Evolutionary conservation across 345 rosid genomes (phyloP).

Genomic region (Bruguiera gymnorhiza): DNA sequence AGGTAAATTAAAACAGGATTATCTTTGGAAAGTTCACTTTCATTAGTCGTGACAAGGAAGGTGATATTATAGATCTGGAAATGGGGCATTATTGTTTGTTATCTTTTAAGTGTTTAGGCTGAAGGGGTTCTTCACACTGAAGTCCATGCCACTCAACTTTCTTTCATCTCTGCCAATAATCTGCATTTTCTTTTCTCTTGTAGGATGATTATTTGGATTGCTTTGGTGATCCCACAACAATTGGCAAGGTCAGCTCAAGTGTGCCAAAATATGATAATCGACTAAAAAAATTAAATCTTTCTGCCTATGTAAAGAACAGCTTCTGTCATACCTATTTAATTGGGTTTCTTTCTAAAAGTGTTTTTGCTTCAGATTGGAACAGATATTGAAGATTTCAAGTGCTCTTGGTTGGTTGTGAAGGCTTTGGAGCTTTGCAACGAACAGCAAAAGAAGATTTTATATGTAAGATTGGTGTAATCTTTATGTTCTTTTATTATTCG

Average conservation of each 20-base stretch:
- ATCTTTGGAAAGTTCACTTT: not conserved
- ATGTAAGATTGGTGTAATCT: slow-evolving; percentile 8
- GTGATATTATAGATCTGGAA: not conserved
- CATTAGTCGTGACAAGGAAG: not conserved
- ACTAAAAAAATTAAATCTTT: not conserved
- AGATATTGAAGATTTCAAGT: slow-evolving; percentile 40
- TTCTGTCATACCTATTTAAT: not conserved
- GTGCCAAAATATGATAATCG: not conserved
- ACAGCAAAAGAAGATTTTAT: slow-evolving; percentile 20
- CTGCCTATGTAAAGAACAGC: not conserved
- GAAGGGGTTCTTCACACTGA: too few species aligned
- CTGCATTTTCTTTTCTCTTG: not conserved
- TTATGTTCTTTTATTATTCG: not conserved
- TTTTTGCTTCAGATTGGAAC: slow-evolving; percentile 26
- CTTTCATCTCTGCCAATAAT: not conserved
- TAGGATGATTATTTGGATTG: slow-evolving; percentile 52
- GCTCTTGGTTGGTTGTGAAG: slow-evolving; percentile 48
- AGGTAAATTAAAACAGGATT: slow-evolving; percentile 23
- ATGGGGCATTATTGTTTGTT: too few species aligned
- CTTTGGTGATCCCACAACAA: slow-evolving; percentile 39
- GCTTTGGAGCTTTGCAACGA: slow-evolving; percentile 26
- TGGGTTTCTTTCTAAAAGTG: not conserved
- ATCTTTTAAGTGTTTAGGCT: too few species aligned
- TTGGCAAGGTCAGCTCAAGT: slow-evolving; percentile 38
- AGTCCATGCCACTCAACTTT: not conserved